A percentile compares a stretch with the other conserved stretches of the same genome.
These are phyloP conservation scores for Phialocephala subalpina DNA, from an alignment of 2,329 filamentous ascomycete genomes.

Conservation along the genomic window DNA sequence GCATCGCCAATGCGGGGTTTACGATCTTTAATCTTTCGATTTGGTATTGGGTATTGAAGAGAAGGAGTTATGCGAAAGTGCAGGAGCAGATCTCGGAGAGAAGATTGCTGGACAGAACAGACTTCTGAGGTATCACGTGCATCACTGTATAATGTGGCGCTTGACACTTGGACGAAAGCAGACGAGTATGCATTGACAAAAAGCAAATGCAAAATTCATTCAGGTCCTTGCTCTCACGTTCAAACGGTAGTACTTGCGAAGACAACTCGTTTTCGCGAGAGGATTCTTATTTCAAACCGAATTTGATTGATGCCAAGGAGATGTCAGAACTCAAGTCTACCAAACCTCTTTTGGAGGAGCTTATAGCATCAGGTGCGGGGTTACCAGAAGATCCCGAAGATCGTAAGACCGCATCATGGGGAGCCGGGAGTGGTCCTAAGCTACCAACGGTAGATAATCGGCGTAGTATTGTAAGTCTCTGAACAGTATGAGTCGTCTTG, in stretches of 20 bases:
- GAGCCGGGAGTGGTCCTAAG: not conserved
- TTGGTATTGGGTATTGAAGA: slow-evolving; percentile 7
- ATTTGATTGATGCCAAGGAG: not conserved
- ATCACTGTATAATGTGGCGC: too few species aligned
- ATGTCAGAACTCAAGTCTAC: not conserved
- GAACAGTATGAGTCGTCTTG: not conserved
- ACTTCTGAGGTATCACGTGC: slow-evolving; percentile 2
- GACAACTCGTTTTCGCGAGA: not conserved
- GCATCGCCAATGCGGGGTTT: slow-evolving; percentile 10
- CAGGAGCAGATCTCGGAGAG: not conserved
- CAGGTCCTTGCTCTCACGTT: not conserved
- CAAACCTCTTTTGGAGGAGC: not conserved
- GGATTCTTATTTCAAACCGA: not conserved
- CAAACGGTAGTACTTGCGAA: not conserved
- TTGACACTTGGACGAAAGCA: not conserved
- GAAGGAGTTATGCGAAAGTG: slow-evolving; percentile 5
- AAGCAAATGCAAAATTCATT: not conserved
- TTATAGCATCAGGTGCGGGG: not conserved
- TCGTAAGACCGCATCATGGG: not conserved
- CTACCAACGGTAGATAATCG: not conserved
- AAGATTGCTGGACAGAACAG: not conserved
- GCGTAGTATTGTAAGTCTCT: not conserved
- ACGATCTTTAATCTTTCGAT: slow-evolving; percentile 6
- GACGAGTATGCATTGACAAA: not conserved
- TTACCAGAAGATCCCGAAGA: not conserved